Evolutionary conservation across 257 asterid species (phyloP).

Genomic region (Nemophila menziesii): DNA sequence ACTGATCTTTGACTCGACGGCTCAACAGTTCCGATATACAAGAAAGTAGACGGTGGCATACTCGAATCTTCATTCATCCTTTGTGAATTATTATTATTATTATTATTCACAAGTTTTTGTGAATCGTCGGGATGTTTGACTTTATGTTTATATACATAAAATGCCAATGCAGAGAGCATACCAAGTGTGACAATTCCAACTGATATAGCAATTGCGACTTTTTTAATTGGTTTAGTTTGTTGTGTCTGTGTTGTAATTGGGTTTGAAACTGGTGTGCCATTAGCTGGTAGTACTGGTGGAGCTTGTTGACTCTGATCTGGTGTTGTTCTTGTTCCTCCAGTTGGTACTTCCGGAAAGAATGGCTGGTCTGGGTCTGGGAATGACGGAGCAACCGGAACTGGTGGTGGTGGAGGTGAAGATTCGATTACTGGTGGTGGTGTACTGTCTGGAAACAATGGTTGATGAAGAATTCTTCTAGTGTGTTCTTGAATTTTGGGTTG

Average conservation of each 20-base stretch:
- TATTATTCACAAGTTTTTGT: constrained; percentile 45
- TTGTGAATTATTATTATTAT: constrained; percentile 25
- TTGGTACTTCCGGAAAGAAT: constrained; percentile 74
- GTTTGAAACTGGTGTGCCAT: constrained; percentile 26
- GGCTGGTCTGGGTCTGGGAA: constrained; percentile 67
- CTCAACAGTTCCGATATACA: constrained; percentile 91
- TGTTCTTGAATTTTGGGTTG: constrained; percentile 10
- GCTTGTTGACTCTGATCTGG: constrained; percentile 40
- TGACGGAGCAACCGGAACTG: constrained; percentile 24
- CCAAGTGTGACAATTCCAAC: constrained; percentile 54
- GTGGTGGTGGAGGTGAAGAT: constrained; percentile 20
- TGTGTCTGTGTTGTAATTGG: constrained; percentile 22
- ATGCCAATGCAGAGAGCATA: constrained; percentile 45
- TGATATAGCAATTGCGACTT: constrained; percentile 48
- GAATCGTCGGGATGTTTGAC: constrained; percentile 31
- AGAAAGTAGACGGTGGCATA: constrained; percentile 67
- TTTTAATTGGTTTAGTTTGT: constrained; percentile 34
- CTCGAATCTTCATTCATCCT: constrained; percentile 43
- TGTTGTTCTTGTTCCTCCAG: constrained; percentile 27
- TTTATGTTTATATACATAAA: constrained; percentile 45
- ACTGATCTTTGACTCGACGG: constrained; percentile 41
- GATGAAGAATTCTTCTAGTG: constrained; percentile 73
- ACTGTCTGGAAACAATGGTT: constrained; percentile 54
- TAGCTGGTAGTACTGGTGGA: constrained; percentile 26
- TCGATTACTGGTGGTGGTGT: constrained; percentile 34